These are phyloP conservation scores for Microcera coccophila DNA, from an alignment of 2,329 filamentous ascomycete species.

Conservation along the genomic window DNA sequence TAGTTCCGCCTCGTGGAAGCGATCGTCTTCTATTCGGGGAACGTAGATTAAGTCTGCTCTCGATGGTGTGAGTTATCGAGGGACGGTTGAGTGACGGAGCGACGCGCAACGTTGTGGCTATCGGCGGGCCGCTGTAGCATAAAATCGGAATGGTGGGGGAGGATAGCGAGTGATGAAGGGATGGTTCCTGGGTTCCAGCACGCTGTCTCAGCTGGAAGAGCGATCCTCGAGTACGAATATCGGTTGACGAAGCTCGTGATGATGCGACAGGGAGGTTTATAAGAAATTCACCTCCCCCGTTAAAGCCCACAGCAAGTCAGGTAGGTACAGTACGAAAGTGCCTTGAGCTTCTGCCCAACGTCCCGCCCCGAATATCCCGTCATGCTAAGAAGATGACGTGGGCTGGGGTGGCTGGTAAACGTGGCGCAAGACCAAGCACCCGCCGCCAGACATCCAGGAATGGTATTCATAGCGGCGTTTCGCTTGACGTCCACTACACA, in stretches of 20 bases:
- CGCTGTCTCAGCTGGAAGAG: background rate
- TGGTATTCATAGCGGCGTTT: slow-evolving; percentile 9
- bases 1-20: too few relatives aligned
- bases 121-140: slow-evolving; percentile 8
- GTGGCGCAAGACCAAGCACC: too few relatives aligned
- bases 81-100: too few relatives aligned
- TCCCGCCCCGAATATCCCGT: slow-evolving; percentile 9
- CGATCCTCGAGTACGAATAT: too few relatives aligned
- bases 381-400: slow-evolving; percentile 21
- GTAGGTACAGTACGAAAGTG: too few relatives aligned
- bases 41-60: too few relatives aligned
- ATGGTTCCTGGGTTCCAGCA: slow-evolving; percentile 2
- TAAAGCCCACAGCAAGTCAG: too few relatives aligned
- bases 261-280: slow-evolving; percentile 4
- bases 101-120: background rate
- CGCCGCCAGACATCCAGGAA: slow-evolving; percentile 3
- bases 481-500: background rate
- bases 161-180: background rate
- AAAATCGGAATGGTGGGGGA: slow-evolving; percentile 8
- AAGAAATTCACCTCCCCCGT: slow-evolving; percentile 1
- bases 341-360: slow-evolving; percentile 9
- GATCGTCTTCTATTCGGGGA: background rate
- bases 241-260: too few relatives aligned
- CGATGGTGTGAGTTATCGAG: too few relatives aligned
- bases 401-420: slow-evolving; percentile 24